Base-by-base conservation (phyloP, 257 asterid species). In the Solanum etuberosum region DNA sequence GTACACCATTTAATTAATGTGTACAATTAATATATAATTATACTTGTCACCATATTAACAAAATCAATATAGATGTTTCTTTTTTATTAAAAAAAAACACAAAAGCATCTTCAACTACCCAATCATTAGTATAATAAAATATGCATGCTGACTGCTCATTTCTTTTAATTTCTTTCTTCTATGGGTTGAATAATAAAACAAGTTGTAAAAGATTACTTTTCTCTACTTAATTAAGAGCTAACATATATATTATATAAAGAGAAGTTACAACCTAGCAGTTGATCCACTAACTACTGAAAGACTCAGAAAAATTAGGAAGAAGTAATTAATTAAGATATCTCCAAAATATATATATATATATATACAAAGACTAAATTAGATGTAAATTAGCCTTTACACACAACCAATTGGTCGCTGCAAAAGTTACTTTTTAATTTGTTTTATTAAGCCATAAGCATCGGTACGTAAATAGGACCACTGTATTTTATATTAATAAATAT, bases 81-180 rank as follows among this genome's bases (percentile, higher is more conserved):
- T 77, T 31, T 80, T 40, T 27, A 4, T n/a, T n/a, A 6, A 5
- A 2, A 16, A 20, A 80, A 27, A 80, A 80, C 67, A 5, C 68
- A 48, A 80, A 83, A 90, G 90, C 92, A 88, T 90, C 92, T 89
- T 92, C 85, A 91, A 89, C 95, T 59, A 90, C 91, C 90, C 91
- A 92, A 91, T 90, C 90, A 93, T 93, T 90, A 72, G 80, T 21
- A 14, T 59, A 77, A 32, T 46, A 83, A 81, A 76, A 87, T 87
- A 38, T 83, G 78, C 86, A 32, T 83, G 83, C 84, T 40, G 37
- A 46, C 42, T 80, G 38, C 67, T 42, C 67, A 46, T 29, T 80
- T 29, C 84, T 78, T 78, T 48, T 48, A 48, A 48, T 48, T 78
- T 78, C 29, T 38, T 80, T 80, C 67, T 80, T 9, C 29, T 81